phyloP scores from a whole-genome alignment of 2,329 filamentous ascomycete species.

The Scleromitrula shiraiana region DNA sequence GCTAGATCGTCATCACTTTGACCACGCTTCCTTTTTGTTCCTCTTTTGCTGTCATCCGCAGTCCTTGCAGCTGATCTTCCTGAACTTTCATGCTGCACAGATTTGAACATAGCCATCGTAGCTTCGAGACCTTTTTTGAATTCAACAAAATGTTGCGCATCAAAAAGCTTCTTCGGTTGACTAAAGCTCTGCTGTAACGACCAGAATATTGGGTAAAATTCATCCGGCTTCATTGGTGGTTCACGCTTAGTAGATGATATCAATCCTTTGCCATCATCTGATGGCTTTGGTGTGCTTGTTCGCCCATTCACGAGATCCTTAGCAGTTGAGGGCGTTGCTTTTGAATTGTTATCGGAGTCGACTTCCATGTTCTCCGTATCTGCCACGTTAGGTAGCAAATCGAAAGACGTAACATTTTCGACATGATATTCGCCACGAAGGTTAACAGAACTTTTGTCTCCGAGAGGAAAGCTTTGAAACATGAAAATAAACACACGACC shows the following conservation, averaged over 20 bases:
- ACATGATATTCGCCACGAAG: conserved; percentile 90
- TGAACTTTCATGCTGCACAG: conserved; percentile 44
- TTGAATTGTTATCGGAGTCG: conserved; percentile 39
- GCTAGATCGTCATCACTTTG: conserved; percentile 53
- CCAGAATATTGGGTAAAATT: conserved; percentile 90
- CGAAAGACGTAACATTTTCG: conserved; percentile 86
- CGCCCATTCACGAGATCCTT: conserved; percentile 9
- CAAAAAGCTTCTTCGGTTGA: conserved; percentile 77
- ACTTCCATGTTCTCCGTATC: conserved; percentile 56
- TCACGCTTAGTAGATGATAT: conserved; percentile 27
- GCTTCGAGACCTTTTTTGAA: conserved; percentile 57
- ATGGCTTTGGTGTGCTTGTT: conserved; percentile 19
- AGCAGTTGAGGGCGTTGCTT: conserved; percentile 21
- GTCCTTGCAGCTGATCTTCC: conserved; percentile 41
- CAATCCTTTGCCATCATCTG: conserved; percentile 36
- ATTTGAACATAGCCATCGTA: conserved; percentile 69
- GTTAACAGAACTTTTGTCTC: conserved; percentile 96
- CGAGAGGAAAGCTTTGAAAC: conserved; percentile 94
- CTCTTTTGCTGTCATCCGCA: conserved; percentile 55
- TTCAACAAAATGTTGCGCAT: conserved; percentile 53
- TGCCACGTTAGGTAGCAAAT: conserved; percentile 38
- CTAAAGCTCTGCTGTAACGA: conserved; percentile 86
- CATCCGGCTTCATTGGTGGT: conserved; percentile 56
- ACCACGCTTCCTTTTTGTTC: conserved; percentile 62
- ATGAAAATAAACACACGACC: conserved; percentile 97